A percentile compares a stretch with the other conserved stretches of the same genome.
Evolutionary conservation across 2,329 filamentous ascomycete genomes (phyloP).

Genomic region (Tolypocladium pustulatum): DNA sequence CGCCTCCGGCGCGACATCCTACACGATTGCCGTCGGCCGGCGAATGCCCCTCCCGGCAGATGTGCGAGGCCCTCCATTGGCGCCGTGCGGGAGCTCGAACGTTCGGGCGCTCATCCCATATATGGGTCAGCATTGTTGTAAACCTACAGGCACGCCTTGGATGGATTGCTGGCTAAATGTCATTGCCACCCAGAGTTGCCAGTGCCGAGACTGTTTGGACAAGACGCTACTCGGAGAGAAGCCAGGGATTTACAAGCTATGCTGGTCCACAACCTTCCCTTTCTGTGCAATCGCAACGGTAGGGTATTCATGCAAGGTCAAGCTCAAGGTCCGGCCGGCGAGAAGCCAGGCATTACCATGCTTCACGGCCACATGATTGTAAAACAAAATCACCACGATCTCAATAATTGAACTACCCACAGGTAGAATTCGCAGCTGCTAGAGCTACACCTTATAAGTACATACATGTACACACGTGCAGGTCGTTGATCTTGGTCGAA

Average conservation of each 20-base stretch:
- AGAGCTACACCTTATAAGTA: too few species aligned
- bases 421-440: too few species aligned
- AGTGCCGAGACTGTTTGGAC: not conserved
- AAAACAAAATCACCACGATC: too few species aligned
- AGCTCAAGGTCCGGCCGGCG: not conserved
- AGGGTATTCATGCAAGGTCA: not conserved
- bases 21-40: not conserved
- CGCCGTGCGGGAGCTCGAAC: not conserved
- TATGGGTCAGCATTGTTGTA: not conserved
- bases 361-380: not conserved
- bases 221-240: not conserved
- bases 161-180: not conserved
- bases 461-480: too few species aligned
- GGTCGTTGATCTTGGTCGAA: too few species aligned
- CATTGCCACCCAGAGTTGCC: not conserved
- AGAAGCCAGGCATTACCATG: not conserved
- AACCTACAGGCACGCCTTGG: not conserved
- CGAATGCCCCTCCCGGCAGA: not conserved
- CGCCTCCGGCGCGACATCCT: not conserved
- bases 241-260: not conserved
- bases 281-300: not conserved
- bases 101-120: not conserved
- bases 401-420: too few species aligned
- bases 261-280: not conserved
- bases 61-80: not conserved